phyloP scores from a whole-genome alignment of 1,139 yeast species.

The Geotrichum reessii region DNA sequence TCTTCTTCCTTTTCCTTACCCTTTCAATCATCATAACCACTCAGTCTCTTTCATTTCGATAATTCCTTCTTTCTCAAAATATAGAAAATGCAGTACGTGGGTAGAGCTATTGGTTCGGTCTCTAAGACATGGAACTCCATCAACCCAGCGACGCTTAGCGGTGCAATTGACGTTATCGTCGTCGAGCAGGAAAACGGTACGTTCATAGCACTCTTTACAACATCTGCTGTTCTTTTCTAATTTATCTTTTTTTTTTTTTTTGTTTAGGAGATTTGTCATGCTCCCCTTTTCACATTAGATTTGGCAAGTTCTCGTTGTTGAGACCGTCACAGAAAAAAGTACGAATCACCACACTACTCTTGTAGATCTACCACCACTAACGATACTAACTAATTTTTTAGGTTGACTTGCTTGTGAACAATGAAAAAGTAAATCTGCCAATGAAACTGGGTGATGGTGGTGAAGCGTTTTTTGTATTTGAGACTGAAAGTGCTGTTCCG shows the following conservation, averaged over 20 bases:
- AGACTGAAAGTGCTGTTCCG: conserved; percentile 70
- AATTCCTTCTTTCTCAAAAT: neutral
- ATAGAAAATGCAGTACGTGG: conserved; percentile 81
- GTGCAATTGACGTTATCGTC: conserved; percentile 95
- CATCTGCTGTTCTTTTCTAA: neutral
- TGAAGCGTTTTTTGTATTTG: conserved; percentile 95
- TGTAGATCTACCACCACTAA: neutral
- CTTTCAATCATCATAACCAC: neutral
- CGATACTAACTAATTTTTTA: conserved; percentile 13
- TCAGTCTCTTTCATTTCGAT: neutral
- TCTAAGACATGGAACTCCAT: conserved; percentile 96
- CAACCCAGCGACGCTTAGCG: conserved; percentile 92
- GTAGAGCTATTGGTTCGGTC: conserved; percentile 88
- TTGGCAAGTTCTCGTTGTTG: conserved; percentile 86
- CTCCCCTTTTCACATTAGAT: conserved; percentile 94
- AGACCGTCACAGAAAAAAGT: conserved; percentile 92
- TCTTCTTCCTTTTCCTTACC: neutral
- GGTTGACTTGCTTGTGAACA: conserved; percentile 84
- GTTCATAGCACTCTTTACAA: conserved; percentile 11
- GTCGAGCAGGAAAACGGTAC: conserved; percentile 79
- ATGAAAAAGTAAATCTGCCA: conserved; percentile 71
- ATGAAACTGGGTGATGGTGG: conserved; percentile 98
- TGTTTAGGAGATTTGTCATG: conserved; percentile 62
- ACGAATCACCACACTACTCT: conserved; percentile 4
- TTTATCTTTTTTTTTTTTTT: neutral